Percentiles rank a stretch among this genome's conserved stretches.
These are phyloP conservation scores for Microbotryomycetes sp. DNA, from an alignment of 1,284 basidiomycete species.

Conservation along the genomic window DNA sequence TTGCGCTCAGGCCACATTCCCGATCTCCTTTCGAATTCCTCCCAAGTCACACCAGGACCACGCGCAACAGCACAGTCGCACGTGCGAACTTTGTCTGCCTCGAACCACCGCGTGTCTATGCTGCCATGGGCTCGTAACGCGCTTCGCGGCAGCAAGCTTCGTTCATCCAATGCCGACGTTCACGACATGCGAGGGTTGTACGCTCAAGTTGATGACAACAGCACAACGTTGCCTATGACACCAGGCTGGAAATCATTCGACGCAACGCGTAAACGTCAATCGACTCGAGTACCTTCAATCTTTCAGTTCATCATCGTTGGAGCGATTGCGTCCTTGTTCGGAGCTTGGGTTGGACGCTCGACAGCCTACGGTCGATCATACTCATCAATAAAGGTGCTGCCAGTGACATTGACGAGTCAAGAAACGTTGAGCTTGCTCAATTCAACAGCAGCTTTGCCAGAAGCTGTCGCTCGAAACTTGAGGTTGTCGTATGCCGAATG, in stretches of 20 bases:
- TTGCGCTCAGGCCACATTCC: background rate
- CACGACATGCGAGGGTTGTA: background rate
- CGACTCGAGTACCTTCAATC: background rate
- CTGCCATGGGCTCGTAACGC: background rate
- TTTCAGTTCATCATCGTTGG: background rate
- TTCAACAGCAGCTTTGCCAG: background rate
- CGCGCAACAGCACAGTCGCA: no score
- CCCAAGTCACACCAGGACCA: no score
- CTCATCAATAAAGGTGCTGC: no score
- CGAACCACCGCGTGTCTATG: no score
- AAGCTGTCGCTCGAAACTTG: background rate
- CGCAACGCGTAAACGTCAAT: background rate
- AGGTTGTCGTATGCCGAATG: constrained; percentile 3
- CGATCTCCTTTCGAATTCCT: no score
- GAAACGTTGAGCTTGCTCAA: background rate
- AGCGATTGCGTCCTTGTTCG: background rate
- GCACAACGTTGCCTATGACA: background rate
- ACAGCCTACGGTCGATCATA: background rate
- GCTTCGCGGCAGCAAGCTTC: background rate
- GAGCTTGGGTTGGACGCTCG: background rate
- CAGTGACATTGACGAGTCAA: background rate
- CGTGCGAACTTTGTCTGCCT: no score
- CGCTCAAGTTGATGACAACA: background rate
- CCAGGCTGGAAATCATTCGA: background rate
- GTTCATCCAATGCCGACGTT: background rate